A percentile compares a stretch with the other conserved stretches of the same genome.
Evolutionary conservation across 768 basidiomycete genomes (phyloP).

Genomic region (Calvatia gigantea): DNA sequence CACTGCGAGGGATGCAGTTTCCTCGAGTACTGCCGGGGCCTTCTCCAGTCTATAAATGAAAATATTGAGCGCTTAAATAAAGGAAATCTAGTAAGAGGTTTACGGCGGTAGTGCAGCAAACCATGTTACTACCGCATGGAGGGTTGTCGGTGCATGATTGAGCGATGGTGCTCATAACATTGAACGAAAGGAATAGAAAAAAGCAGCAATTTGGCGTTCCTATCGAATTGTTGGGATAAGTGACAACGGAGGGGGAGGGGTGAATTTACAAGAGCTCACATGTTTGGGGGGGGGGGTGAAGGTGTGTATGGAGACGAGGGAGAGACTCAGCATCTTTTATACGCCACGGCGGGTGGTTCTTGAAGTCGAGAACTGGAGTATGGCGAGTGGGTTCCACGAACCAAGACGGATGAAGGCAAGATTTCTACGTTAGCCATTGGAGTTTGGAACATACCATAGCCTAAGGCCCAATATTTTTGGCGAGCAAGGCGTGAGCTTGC

Average conservation of each 20-base stretch:
- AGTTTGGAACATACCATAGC: no score
- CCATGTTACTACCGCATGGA: neutral
- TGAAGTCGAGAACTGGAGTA: neutral
- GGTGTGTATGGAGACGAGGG: neutral
- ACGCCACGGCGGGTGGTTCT: neutral
- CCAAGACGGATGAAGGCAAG: no score
- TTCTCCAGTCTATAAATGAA: neutral
- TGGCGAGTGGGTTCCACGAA: no score
- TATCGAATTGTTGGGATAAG: neutral
- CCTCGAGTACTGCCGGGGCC: neutral
- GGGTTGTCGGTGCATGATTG: constrained; percentile 1
- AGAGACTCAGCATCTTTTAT: neutral
- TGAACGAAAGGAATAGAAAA: neutral
- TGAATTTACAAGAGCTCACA: neutral
- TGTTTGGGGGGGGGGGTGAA: neutral
- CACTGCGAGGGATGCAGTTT: neutral
- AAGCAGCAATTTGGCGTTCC: neutral
- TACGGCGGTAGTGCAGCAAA: neutral
- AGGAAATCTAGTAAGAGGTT: neutral
- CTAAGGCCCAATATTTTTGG: no score
- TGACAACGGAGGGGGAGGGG: neutral
- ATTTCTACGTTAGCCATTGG: no score
- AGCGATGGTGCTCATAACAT: neutral
- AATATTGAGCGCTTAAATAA: neutral
- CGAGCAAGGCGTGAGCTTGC: no score